phyloP scores from a whole-genome alignment of 2,329 filamentous ascomycete genomes.

The Phialemoniopsis sp. region DNA sequence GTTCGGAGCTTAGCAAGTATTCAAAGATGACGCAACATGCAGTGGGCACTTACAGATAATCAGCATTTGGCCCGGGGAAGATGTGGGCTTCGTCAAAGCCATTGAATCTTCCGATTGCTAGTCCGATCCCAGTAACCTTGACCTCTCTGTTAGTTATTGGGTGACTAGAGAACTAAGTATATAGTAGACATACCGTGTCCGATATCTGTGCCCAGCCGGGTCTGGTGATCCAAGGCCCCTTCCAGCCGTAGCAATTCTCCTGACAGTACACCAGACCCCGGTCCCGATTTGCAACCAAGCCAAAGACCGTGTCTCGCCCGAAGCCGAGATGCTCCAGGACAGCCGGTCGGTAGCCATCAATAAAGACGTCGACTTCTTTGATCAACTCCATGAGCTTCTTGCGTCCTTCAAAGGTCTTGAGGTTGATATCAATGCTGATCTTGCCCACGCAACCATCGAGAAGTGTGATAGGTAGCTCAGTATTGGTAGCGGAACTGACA shows the following conservation, averaged over 20 bases:
- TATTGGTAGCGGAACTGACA: constrained; percentile 34
- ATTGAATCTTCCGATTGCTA: too few species aligned
- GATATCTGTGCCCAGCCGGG: constrained; percentile 49
- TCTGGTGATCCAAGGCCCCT: constrained; percentile 37
- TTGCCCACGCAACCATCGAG: constrained; percentile 41
- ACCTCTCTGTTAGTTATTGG: too few species aligned
- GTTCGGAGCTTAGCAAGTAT: too few species aligned
- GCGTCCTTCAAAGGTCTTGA: constrained; percentile 34
- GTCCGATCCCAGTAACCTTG: too few species aligned
- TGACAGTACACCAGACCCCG: constrained; percentile 41
- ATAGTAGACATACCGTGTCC: too few species aligned
- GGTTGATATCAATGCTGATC: constrained; percentile 39
- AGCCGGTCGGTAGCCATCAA: constrained; percentile 47
- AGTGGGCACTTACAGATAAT: too few species aligned
- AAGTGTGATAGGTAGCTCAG: constrained; percentile 34
- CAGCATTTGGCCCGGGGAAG: too few species aligned
- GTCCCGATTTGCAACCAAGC: constrained; percentile 29
- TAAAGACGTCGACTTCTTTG: constrained; percentile 44
- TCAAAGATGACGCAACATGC: too few species aligned
- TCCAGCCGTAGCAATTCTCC: constrained; percentile 46
- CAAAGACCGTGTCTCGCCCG: constrained; percentile 31
- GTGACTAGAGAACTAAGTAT: too few species aligned
- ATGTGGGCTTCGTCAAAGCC: too few species aligned
- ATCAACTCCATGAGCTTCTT: constrained; percentile 34
- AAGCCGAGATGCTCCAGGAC: constrained; percentile 36